Conservation (phyloP, 1,139 yeast genomes). For the Candida tetrigidarum region DNA sequence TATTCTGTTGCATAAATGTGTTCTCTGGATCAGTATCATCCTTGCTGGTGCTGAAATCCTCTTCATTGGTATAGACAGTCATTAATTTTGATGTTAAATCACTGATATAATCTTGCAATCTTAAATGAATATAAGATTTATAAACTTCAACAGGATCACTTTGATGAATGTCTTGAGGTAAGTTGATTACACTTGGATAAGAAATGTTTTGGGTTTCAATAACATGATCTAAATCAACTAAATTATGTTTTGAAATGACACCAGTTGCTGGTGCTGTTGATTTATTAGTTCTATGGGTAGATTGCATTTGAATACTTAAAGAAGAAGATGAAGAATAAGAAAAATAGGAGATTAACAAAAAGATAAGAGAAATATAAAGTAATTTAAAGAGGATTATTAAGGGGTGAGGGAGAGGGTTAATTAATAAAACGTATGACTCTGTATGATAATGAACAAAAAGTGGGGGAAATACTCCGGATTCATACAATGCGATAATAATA, state of each 20-base stretch:
- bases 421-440: background rate
- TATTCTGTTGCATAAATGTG: constrained; percentile 3
- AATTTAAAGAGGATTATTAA: background rate
- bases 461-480: too few species aligned
- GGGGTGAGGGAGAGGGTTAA: background rate
- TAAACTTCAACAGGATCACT: constrained; percentile 5
- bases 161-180: constrained; percentile 5
- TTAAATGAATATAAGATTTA: constrained; percentile 5
- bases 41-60: too few species aligned
- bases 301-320: background rate
- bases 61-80: constrained; percentile 2
- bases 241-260: background rate
- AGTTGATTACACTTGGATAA: constrained; percentile 3
- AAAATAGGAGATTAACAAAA: background rate
- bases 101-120: constrained; percentile 6
- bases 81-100: constrained; percentile 6
- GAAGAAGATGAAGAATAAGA: background rate
- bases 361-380: too few species aligned
- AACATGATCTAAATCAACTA: constrained; percentile 5
- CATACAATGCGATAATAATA: too few species aligned
- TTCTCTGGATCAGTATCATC: background rate
- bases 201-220: constrained; percentile 6
- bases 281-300: background rate
- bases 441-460: background rate
- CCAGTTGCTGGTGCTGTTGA: constrained; percentile 1